phyloP scores from a whole-genome alignment of 1,284 basidiomycete species.

The Hymenochaete sp. region DNA sequence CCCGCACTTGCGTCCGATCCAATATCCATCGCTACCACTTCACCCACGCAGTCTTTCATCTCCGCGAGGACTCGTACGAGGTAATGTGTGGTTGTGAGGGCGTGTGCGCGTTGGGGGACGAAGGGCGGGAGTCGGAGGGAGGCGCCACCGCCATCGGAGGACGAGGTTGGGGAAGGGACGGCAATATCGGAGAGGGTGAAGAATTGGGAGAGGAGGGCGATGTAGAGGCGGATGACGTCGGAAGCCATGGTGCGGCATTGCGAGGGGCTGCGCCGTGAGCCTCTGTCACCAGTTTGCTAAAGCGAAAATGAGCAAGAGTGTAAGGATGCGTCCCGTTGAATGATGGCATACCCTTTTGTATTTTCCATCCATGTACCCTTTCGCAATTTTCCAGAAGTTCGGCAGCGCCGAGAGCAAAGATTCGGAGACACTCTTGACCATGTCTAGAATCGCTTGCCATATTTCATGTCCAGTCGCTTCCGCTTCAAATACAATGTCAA shows the following conservation, averaged over 20 bases:
- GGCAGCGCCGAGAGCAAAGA: constrained; percentile 68
- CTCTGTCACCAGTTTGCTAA: constrained; percentile 21
- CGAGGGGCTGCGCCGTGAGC: constrained; percentile 58
- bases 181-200: constrained; percentile 80
- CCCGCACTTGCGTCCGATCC: constrained; percentile 62
- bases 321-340: constrained; percentile 23
- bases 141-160: constrained; percentile 21
- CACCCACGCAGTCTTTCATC: constrained; percentile 78
- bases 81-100: constrained; percentile 78
- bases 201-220: constrained; percentile 79
- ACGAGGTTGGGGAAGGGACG: constrained; percentile 39
- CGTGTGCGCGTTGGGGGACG: constrained; percentile 71
- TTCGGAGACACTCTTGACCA: constrained; percentile 67
- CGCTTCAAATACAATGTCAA: constrained; percentile 29
- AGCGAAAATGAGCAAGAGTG: background rate
- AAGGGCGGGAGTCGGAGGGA: constrained; percentile 40
- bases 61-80: constrained; percentile 75
- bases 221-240: constrained; percentile 85
- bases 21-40: constrained; percentile 77
- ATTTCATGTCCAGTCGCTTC: constrained; percentile 57
- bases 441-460: constrained; percentile 74
- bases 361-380: constrained; percentile 85
- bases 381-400: constrained; percentile 91
- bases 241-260: constrained; percentile 88
- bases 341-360: constrained; percentile 62